Base-by-base conservation (phyloP, 768 basidiomycete genomes). In the Mycena leptocephala region DNA sequence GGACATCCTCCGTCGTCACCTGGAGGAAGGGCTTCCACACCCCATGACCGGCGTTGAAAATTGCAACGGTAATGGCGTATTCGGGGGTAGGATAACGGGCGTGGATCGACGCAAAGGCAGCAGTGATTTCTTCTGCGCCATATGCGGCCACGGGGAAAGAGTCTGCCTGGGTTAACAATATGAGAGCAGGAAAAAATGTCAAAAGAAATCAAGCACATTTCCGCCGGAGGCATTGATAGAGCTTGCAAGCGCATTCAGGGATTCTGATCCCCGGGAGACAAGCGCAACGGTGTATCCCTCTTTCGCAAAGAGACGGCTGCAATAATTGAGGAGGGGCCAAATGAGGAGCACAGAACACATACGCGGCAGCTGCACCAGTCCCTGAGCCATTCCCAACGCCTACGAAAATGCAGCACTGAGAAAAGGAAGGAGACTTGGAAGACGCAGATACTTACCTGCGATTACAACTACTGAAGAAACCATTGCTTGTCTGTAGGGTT, bases 1-100 rank as follows among this genome's bases (percentile, higher is more conserved):
- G 87, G 24, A 94, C 79, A 41, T 94, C 93, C 63, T 90, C 86
- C 2, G 91, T 89, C 0, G 90, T 92, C 28, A 94, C 80, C 16
- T 93, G 88, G 32, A 95, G 84, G 87, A 95, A 95, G 2, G 89
- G 88, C 83, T 93, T 94, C 89, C 91, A 94, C 16, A 91, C 82
- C 3, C 88, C 89, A 39, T 88, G 81, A 0, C 86, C 93, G 2
- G 87, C 89, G 79, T 95, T 95, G 85, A 90, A 95, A 16, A 95
- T 79, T 1, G 93, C 93, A 3, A 88, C 92, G 16, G 90, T 90
- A 48, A 95, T 87, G 33, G 85, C 85, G 74, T 88, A 89, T 35
- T 87, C 82, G 3, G 92, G 89, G 61, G 86, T 85, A 0, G 89
- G 85, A 78, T 88, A 93, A 9, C 78, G 86, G 18, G 82, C 64